Percentiles rank a stretch among this genome's conserved stretches.
Evolutionary conservation across 352 stramenopile species (phyloP).

Genomic region (Phytophthora hybrid): DNA sequence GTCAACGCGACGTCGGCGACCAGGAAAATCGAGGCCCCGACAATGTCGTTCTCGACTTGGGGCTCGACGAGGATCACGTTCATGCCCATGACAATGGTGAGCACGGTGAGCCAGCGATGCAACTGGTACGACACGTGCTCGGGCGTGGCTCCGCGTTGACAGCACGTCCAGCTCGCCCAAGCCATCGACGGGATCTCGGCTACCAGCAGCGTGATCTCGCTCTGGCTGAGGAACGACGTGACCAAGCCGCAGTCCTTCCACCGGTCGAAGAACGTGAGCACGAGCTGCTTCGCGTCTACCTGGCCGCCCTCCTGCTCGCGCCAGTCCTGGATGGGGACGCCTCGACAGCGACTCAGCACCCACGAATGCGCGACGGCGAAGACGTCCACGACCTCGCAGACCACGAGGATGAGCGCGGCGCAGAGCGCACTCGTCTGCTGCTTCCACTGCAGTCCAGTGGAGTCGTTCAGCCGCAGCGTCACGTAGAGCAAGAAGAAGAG

Average conservation of each 20-base stretch:
- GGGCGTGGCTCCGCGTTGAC: constrained; percentile 19
- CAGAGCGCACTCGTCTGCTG: constrained; percentile 26
- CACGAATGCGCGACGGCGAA: constrained; percentile 32
- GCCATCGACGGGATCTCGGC: constrained; percentile 31
- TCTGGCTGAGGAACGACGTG: constrained; percentile 34
- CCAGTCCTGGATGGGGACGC: constrained; percentile 16
- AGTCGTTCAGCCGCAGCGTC: constrained; percentile 24
- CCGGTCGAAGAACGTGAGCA: constrained; percentile 36
- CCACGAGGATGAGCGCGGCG: constrained; percentile 31
- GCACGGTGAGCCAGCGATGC: constrained; percentile 29
- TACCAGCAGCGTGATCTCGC: constrained; percentile 25
- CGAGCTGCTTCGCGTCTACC: constrained; percentile 20
- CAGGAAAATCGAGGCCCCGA: constrained; percentile 27
- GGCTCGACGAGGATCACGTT: constrained; percentile 18
- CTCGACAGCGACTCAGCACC: constrained; percentile 21
- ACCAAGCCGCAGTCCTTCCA: constrained; percentile 39
- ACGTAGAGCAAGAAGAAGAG: constrained; percentile 36
- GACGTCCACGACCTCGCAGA: constrained; percentile 35
- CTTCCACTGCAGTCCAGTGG: constrained; percentile 25
- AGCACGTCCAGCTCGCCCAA: constrained; percentile 31
- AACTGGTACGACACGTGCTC: constrained; percentile 34
- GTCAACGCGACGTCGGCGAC: constrained; percentile 26
- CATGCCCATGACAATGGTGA: constrained; percentile 36
- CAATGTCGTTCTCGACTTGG: constrained; percentile 25
- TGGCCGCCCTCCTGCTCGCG: constrained; percentile 11